Conservation (phyloP, 2,329 filamentous ascomycete species). For the Blastomyces silverae region DNA sequence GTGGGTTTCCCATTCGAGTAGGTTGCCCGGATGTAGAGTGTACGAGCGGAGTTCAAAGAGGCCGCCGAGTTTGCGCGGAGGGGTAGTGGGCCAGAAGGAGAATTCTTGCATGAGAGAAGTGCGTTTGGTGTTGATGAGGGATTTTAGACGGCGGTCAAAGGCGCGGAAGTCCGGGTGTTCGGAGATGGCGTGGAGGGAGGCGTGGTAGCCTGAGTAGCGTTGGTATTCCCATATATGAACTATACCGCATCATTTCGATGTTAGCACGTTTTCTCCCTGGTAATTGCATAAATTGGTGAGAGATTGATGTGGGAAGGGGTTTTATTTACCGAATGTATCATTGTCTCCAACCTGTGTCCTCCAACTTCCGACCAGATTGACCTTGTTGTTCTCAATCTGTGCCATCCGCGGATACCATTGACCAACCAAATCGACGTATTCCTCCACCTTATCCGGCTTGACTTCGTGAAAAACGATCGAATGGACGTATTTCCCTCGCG, state of each 20-base stretch:
- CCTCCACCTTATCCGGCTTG: conserved; percentile 89
- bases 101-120: conserved; percentile 98
- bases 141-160: conserved; percentile 78
- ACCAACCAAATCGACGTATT: conserved; percentile 85
- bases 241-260: conserved; percentile 37
- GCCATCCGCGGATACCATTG: conserved; percentile 91
- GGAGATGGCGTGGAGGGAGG: conserved; percentile 78
- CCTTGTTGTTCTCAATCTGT: conserved; percentile 75
- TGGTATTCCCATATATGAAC: conserved; percentile 99
- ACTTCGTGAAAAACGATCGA: conserved; percentile 96
- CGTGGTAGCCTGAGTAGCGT: conserved; percentile 91
- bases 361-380: conserved; percentile 96
- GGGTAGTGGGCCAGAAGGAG: conserved; percentile 96
- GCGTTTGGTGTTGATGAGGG: conserved; percentile 75
- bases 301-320: background rate
- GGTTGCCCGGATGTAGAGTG: conserved; percentile 87
- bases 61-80: conserved; percentile 81
- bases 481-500: conserved; percentile 95
- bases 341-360: conserved; percentile 95
- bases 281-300: background rate
- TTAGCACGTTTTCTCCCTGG: conserved; percentile 27
- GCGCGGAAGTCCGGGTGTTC: conserved; percentile 73
- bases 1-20: conserved; percentile 98
- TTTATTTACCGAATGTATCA: conserved; percentile 77
- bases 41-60: conserved; percentile 96